Base-by-base conservation (phyloP, 768 basidiomycete species). In the Holtermannia corniformis region DNA sequence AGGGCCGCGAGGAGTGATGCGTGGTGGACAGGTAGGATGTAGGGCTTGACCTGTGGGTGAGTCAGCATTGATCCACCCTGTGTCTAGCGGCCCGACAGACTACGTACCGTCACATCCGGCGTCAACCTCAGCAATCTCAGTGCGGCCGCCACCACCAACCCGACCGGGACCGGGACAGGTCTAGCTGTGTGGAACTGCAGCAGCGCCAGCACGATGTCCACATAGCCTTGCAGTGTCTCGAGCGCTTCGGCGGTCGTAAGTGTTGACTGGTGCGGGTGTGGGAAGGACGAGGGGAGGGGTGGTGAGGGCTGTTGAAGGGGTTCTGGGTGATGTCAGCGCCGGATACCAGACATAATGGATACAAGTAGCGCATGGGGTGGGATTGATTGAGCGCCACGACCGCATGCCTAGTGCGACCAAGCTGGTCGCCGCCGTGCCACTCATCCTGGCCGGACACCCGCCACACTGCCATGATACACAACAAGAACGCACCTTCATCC, bases 121-220 rank as follows among this genome's bases (percentile, higher is more conserved):
- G 63, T 67, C 13, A 72, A 24, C 21, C 58, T 55, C 21, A 73
- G 48, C 26, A 65, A 63, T 49, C 68, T 53, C 32, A 72, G 41
- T 13, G 61, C 65, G 11, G 68, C 59, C 0, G 63, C 57, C 13
- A 72, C 61, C 16, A 73, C 41, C 25, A 56, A 54, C 28, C 67
- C 72, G 26, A 73, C 59, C 2, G 72, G 72, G 0, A 73, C 57
- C 1, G 69, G 60, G 5, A 73, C 72, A 5, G 69, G 65, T 52
- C 72, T 60, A 23, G 54, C 49, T 1, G 67, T 67, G 16, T 53
- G 54, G 42, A 57, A 64, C 65, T 60, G 47, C 10, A 72, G 49
- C 16, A 70, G 46, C 2, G 62, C 59, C 0, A 57, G 46, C 4
- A 67, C 50, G 14, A 67, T 53, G 20, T 67, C 63, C 1, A 58